Evolutionary conservation across 2,329 filamentous ascomycete species (phyloP), one percentile per base, ranked within the genome.

Genomic region (Calonectria pteridis): DNA sequence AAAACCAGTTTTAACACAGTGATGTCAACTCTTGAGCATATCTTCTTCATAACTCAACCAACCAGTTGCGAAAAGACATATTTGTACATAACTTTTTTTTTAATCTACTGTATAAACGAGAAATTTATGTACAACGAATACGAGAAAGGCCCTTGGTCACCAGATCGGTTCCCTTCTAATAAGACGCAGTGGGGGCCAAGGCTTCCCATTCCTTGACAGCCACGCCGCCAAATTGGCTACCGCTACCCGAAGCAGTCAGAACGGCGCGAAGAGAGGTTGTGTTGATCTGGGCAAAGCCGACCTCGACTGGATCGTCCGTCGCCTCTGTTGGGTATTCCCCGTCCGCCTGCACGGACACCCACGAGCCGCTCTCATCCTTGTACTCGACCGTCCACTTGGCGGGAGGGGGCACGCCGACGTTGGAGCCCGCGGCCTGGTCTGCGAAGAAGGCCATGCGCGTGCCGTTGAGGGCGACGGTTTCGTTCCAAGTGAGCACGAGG

Each of bases 401-500:
- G 4, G 82, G 81, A 1, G 82, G 81, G 16, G 82, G 81, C 4
- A 83, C 79, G 1, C 82, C 81, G 5, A 81, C 65, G n/a, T 77
- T 77, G 2, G 81, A 78, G 4, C 82, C 81, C 0, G 80, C 81
- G 1, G 78, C 74, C 37, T 82, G 77, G 49, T 84, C 82, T 0
- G 82, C 78, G 68, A 83, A 83, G 69, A 83, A 83, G 11, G 80
- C 77, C 23, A 84, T 75, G 3, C 80, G 78, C 14, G 77, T 77
- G 0, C 81, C 81, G 69, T 82, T 80, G 37, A 85, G 79, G 62
- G 77, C 65, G 20, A 83, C 81, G 0, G 80, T 71, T 2, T 67
- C 26, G 33, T 80, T 74, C 83, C 84, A 84, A 5, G 77, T 80
- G 53, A 83, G 81, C 4, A 79, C 81, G 55, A 85, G 77, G 6